Percentiles rank a stretch among this genome's conserved stretches.
These are phyloP conservation scores for Fusarium irregulare DNA, from an alignment of 2,329 filamentous ascomycete species.

Conservation along the genomic window DNA sequence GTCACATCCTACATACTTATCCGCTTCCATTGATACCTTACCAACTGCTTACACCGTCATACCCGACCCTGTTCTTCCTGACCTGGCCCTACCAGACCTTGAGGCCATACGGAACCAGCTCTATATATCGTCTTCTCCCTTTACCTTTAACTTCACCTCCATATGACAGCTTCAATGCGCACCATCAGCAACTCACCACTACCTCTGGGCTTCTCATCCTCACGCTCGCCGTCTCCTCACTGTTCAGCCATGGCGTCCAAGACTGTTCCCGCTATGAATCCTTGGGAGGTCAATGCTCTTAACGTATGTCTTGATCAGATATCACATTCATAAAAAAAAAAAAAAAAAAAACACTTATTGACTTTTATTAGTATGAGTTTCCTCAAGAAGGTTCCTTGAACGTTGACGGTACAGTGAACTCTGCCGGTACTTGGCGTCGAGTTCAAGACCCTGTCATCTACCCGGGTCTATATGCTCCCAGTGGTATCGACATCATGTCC, in stretches of 20 bases:
- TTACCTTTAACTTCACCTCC: not conserved
- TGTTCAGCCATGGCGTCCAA: conserved; percentile 33
- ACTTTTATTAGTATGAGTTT: conserved; percentile 42
- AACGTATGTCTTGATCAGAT: conserved; percentile 33
- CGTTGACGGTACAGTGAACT: conserved; percentile 36
- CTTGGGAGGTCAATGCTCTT: conserved; percentile 44
- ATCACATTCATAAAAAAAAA: not conserved
- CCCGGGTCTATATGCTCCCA: conserved; percentile 66
- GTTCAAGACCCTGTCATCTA: conserved; percentile 63
- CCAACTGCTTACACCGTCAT: conserved; percentile 20
- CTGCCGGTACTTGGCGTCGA: conserved; percentile 42
- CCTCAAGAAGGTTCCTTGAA: conserved; percentile 38
- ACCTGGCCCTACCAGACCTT: conserved; percentile 3
- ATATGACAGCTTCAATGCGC: conserved; percentile 34
- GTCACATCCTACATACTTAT: not conserved
- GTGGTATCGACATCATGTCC: conserved; percentile 66
- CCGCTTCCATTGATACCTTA: conserved; percentile 28
- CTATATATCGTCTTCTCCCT: conserved; percentile 24
- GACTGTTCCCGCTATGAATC: conserved; percentile 38
- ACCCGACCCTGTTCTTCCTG: conserved; percentile 11
- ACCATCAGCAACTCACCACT: conserved; percentile 30
- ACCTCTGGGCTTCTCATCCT: conserved; percentile 9
- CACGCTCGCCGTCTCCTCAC: conserved; percentile 12
- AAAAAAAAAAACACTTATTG: conserved; percentile 11
- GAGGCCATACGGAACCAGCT: not conserved